Percentiles rank a stretch among this genome's conserved stretches.
phyloP scores from a whole-genome alignment of 1,139 yeast species.

The Sugiyamaella paludigena region DNA sequence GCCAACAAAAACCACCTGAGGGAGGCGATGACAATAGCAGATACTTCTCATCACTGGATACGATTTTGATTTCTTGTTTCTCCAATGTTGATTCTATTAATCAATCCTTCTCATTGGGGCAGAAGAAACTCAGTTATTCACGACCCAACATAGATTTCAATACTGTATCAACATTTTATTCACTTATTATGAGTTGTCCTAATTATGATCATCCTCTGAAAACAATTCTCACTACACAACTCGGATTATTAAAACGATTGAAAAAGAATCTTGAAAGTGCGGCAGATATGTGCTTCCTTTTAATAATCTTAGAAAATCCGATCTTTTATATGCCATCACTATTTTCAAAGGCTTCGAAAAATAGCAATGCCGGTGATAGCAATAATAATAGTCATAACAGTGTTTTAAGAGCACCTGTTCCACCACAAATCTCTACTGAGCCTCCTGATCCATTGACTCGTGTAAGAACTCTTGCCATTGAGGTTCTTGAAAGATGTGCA shows the following conservation, averaged over 20 bases:
- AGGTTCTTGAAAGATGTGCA: constrained; percentile 60
- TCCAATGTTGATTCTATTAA: constrained; percentile 29
- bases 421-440: neutral
- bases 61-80: constrained; percentile 19
- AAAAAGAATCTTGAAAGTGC: constrained; percentile 25
- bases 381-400: constrained; percentile 5
- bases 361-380: no score
- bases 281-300: constrained; percentile 29
- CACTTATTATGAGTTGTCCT: constrained; percentile 16
- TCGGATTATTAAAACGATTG: constrained; percentile 32
- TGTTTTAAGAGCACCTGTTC: constrained; percentile 7
- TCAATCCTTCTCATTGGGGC: constrained; percentile 27
- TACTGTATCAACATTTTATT: constrained; percentile 27
- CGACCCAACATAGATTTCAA: constrained; percentile 31
- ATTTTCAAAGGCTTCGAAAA: constrained; percentile 19
- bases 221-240: constrained; percentile 24
- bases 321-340: constrained; percentile 27
- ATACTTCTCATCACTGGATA: neutral
- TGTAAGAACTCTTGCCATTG: constrained; percentile 47
- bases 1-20: neutral
- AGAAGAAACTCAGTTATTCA: constrained; percentile 27
- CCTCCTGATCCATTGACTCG: constrained; percentile 7
- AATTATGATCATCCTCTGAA: constrained; percentile 23
- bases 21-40: neutral
- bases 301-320: constrained; percentile 38